These are phyloP conservation scores for Debaryomycetaceae sp. DNA, from an alignment of 1,139 yeast species.

Conservation along the genomic window DNA sequence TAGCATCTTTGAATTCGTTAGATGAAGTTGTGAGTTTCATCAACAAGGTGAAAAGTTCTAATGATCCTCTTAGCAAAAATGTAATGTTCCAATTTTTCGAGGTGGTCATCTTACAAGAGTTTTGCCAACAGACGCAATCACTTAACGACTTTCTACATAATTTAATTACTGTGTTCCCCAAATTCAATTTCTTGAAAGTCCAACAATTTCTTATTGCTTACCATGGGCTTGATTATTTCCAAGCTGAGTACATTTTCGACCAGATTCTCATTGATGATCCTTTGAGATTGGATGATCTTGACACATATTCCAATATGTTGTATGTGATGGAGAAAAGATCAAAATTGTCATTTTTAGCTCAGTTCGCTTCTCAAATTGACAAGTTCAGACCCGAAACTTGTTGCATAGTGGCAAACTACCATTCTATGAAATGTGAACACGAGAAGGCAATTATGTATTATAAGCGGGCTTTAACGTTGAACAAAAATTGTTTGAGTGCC, in stretches of 20 bases:
- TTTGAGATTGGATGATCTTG: constrained; percentile 82
- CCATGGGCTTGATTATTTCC: constrained; percentile 75
- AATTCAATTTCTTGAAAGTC: constrained; percentile 68
- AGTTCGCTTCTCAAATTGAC: constrained; percentile 77
- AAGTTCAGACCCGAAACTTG: constrained; percentile 93
- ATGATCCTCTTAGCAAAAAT: constrained; percentile 20
- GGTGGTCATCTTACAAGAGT: constrained; percentile 72
- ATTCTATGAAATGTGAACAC: constrained; percentile 88
- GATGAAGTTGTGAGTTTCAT: constrained; percentile 59
- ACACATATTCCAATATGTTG: constrained; percentile 85
- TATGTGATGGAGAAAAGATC: constrained; percentile 91
- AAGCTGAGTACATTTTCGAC: constrained; percentile 79
- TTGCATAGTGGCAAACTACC: constrained; percentile 90
- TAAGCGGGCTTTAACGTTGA: constrained; percentile 80
- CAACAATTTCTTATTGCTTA: constrained; percentile 81
- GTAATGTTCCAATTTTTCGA: constrained; percentile 70
- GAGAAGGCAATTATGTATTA: constrained; percentile 93
- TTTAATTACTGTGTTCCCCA: constrained; percentile 57
- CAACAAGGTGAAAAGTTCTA: constrained; percentile 29
- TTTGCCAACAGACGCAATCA: constrained; percentile 62
- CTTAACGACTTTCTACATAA: constrained; percentile 48
- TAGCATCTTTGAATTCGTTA: constrained; percentile 58
- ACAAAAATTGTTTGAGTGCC: constrained; percentile 80
- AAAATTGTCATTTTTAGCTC: constrained; percentile 84
- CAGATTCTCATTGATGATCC: constrained; percentile 76